A percentile compares a stretch with the other conserved stretches of the same genome.
phyloP scores from a whole-genome alignment of 2,329 filamentous ascomycete species.

The Podosphaera aphanis region DNA sequence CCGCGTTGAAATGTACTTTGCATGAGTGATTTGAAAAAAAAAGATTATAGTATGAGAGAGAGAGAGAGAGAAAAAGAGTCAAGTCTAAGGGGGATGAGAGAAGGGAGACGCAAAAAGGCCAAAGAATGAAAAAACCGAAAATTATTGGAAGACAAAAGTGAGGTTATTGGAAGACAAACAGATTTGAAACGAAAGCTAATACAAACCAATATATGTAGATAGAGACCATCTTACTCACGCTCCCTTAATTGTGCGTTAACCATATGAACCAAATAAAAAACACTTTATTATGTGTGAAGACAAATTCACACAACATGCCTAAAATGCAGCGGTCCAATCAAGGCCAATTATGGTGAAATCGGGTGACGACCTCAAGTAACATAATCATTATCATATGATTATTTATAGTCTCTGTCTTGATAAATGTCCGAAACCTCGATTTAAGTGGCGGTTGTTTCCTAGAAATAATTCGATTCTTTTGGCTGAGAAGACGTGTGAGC shows the following conservation, averaged over 20 bases:
- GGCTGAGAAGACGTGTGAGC: too few relatives aligned
- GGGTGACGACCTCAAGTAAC: too few relatives aligned
- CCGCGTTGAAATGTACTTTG: neutral
- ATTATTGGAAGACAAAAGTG: neutral
- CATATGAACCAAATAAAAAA: too few relatives aligned
- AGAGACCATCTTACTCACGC: neutral
- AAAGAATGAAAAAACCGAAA: neutral
- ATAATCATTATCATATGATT: neutral
- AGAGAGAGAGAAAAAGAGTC: neutral
- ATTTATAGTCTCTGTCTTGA: too few relatives aligned
- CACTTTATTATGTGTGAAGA: neutral
- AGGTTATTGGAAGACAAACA: neutral
- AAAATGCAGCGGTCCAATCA: neutral
- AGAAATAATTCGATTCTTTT: too few relatives aligned
- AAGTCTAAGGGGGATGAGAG: neutral
- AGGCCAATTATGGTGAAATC: neutral
- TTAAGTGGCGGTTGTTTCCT: too few relatives aligned
- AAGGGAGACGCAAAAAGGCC: too few relatives aligned
- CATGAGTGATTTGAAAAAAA: neutral
- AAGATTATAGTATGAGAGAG: neutral
- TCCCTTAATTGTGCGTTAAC: neutral
- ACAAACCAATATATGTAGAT: neutral
- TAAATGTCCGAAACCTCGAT: too few relatives aligned
- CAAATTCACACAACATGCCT: neutral
- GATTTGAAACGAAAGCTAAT: neutral